A percentile compares a stretch with the other conserved stretches of the same genome.
These are phyloP conservation scores for Borovskyia barvae DNA, from an alignment of 208 protist genomes.

Conservation along the genomic window DNA sequence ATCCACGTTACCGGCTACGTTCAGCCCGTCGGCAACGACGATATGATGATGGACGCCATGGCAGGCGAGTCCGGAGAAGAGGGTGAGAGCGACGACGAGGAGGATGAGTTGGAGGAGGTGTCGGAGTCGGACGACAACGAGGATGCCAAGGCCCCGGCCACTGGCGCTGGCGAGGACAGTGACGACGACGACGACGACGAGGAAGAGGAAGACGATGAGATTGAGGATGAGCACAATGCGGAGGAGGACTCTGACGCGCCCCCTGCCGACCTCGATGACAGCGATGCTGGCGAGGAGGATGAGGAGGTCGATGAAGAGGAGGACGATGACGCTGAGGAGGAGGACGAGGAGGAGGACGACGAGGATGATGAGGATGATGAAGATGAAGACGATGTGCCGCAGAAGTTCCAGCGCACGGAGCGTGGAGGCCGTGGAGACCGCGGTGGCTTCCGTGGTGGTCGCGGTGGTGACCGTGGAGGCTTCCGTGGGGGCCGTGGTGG, in stretches of 20 bases:
- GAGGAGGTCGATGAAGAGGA: conserved; percentile 34
- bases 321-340: conserved; percentile 32
- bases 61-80: conserved; percentile 27
- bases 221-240: conserved; percentile 25
- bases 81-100: conserved; percentile 37
- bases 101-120: conserved; percentile 41
- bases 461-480: conserved; percentile 40
- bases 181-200: conserved; percentile 26
- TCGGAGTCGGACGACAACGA: conserved; percentile 34
- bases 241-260: conserved; percentile 35
- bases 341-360: conserved; percentile 56
- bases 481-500: conserved; percentile 28
- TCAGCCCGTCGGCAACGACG: conserved; percentile 76
- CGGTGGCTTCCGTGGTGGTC: conserved; percentile 37
- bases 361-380: conserved; percentile 69
- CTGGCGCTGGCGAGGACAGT: conserved; percentile 14
- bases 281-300: conserved; percentile 27
- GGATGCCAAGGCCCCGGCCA: conserved; percentile 19
- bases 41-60: conserved; percentile 48
- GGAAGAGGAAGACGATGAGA: conserved; percentile 21
- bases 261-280: conserved; percentile 13
- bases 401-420: conserved; percentile 81
- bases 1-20: conserved; percentile 87
- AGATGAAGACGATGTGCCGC: conserved; percentile 50
- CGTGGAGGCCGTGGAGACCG: conserved; percentile 36